phyloP scores from a whole-genome alignment of 495 filamentous ascomycete species.

The Parathielavia appendiculata region DNA sequence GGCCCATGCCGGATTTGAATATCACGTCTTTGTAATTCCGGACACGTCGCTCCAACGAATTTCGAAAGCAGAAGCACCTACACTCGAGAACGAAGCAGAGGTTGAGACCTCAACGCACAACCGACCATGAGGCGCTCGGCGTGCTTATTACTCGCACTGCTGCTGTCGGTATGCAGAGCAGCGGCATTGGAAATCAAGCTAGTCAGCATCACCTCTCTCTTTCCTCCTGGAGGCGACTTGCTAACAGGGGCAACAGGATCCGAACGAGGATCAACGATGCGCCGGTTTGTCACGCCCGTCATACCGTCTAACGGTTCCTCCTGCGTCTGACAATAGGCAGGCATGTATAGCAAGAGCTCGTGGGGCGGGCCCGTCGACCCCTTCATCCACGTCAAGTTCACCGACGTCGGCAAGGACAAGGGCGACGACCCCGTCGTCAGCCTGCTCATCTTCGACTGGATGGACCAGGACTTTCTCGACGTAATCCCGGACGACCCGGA shows the following conservation, averaged over 20 bases:
- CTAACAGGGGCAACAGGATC: constrained; percentile 47
- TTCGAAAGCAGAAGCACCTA: background rate
- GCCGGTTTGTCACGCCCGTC: constrained; percentile 41
- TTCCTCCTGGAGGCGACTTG: background rate
- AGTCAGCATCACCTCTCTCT: constrained; percentile 16
- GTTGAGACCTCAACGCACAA: constrained; percentile 6
- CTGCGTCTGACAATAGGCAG: constrained; percentile 34
- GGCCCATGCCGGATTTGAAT: constrained; percentile 1
- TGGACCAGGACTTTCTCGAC: constrained; percentile 76
- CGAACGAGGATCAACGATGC: constrained; percentile 80
- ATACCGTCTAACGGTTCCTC: background rate
- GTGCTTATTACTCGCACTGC: constrained; percentile 37
- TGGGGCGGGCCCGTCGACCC: constrained; percentile 90
- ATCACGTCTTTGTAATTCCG: background rate
- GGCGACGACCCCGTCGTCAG: constrained; percentile 70
- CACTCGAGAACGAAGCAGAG: background rate
- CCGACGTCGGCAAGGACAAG: constrained; percentile 50
- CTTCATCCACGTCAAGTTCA: constrained; percentile 79
- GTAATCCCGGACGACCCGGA: constrained; percentile 35
- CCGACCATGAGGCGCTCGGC: constrained; percentile 41
- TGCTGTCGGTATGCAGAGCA: constrained; percentile 52
- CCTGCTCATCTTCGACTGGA: constrained; percentile 92
- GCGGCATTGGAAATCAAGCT: constrained; percentile 61
- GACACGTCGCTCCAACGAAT: constrained; percentile 7
- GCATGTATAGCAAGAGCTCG: constrained; percentile 88